Percentiles rank a stretch among this genome's conserved stretches.
Evolutionary conservation across 495 filamentous ascomycete genomes (phyloP).

Genomic region (Aspergillus kassunensis): DNA sequence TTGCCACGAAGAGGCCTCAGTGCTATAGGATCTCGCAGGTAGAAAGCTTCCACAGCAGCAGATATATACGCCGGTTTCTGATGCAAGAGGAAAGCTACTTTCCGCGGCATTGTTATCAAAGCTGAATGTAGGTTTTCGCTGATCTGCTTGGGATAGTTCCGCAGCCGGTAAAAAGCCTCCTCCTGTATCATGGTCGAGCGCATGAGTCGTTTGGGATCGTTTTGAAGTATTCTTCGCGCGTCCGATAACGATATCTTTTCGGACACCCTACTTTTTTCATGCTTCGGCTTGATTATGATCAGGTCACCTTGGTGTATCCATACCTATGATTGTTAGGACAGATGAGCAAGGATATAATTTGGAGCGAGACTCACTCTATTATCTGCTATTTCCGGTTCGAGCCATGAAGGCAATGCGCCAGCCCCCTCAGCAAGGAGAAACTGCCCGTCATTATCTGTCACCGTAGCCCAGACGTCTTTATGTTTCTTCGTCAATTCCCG

Average conservation of each 20-base stretch:
- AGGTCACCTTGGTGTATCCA: conserved; percentile 77
- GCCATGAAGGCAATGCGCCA: conserved; percentile 79
- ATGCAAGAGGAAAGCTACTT: conserved; percentile 76
- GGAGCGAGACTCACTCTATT: conserved; percentile 58
- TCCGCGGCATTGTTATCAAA: conserved; percentile 69
- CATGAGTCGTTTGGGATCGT: conserved; percentile 50
- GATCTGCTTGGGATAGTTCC: conserved; percentile 76
- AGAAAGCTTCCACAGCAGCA: conserved; percentile 85
- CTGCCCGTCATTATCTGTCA: conserved; percentile 86
- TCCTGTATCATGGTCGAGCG: conserved; percentile 69
- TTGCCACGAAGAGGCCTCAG: conserved; percentile 62
- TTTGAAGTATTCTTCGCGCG: conserved; percentile 53
- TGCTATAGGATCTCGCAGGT: conserved; percentile 79
- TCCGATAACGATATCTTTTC: conserved; percentile 54
- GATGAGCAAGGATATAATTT: neutral
- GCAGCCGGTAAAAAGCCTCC: conserved; percentile 84
- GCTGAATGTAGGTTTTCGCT: conserved; percentile 66
- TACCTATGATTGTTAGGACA: conserved; percentile 36
- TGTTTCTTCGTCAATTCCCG: conserved; percentile 72
- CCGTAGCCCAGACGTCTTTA: conserved; percentile 72
- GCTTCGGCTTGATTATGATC: conserved; percentile 62
- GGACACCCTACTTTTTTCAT: conserved; percentile 32
- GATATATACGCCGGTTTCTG: conserved; percentile 68
- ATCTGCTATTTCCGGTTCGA: conserved; percentile 85
- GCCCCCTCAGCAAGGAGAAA: conserved; percentile 95